Conservation (phyloP, 768 basidiomycete genomes). For the Thelephora aurantiotincta region DNA sequence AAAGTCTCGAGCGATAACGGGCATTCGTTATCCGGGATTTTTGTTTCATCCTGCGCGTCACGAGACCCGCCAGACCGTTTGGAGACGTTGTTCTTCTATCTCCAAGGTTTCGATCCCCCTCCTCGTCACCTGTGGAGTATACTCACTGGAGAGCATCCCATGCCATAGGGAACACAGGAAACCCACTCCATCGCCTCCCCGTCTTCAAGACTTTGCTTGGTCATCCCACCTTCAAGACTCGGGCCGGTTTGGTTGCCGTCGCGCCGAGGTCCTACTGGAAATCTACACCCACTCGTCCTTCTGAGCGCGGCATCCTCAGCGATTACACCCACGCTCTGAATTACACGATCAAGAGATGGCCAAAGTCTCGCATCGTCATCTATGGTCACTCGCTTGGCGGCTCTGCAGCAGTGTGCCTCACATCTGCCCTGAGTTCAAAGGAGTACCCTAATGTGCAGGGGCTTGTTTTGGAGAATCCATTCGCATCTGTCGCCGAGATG, state of each 20-base stretch:
- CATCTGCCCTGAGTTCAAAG: constrained; percentile 10
- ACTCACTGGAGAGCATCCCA: too few species aligned
- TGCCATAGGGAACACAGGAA: constrained; percentile 32
- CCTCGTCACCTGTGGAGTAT: not conserved
- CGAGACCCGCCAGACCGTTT: not conserved
- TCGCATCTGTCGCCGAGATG: constrained; percentile 32
- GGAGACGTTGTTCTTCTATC: constrained; percentile 18
- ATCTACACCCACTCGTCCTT: constrained; percentile 24
- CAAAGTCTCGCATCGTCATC: constrained; percentile 19
- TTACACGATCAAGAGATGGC: constrained; percentile 20
- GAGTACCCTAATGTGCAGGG: constrained; percentile 17
- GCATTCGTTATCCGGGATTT: constrained; percentile 14
- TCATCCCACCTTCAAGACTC: not conserved
- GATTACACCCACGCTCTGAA: constrained; percentile 25
- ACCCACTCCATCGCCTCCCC: constrained; percentile 30
- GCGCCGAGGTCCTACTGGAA: constrained; percentile 39
- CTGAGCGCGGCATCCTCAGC: constrained; percentile 22
- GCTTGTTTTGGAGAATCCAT: constrained; percentile 35
- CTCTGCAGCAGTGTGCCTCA: constrained; percentile 25
- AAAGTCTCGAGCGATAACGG: constrained; percentile 10
- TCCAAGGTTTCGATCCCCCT: constrained; percentile 17
- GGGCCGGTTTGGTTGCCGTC: constrained; percentile 20
- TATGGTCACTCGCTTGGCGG: constrained; percentile 39
- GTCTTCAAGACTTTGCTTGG: constrained; percentile 22
- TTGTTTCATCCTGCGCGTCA: constrained; percentile 6